These are phyloP conservation scores for Diophrys sp. DNA, from an alignment of 73 alveolate species.

Conservation along the genomic window DNA sequence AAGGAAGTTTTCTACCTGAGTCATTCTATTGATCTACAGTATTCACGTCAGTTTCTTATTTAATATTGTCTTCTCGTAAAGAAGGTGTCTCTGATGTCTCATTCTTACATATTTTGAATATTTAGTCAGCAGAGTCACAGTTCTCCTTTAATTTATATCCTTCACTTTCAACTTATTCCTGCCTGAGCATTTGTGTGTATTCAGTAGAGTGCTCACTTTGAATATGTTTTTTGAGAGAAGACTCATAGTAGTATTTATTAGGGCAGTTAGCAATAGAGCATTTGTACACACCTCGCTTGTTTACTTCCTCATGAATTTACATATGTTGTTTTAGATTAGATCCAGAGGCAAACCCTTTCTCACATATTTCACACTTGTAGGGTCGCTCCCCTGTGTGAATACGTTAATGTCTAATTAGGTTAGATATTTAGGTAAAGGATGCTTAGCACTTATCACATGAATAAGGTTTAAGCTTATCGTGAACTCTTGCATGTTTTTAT, in stretches of 20 bases:
- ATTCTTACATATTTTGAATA: too few relatives aligned
- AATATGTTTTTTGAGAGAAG: conserved; percentile 47
- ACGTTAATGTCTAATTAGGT: conserved; percentile 39
- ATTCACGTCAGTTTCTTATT: too few relatives aligned
- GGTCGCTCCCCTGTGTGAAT: conserved; percentile 48
- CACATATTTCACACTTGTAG: conserved; percentile 18
- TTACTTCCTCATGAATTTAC: conserved; percentile 28
- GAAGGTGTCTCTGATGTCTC: too few relatives aligned
- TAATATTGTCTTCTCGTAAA: too few relatives aligned
- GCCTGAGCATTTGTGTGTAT: too few relatives aligned
- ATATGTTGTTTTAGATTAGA: conserved; percentile 36
- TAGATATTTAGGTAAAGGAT: conserved; percentile 28
- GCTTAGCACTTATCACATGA: conserved; percentile 35
- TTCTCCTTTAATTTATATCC: too few relatives aligned
- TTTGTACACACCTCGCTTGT: too few relatives aligned
- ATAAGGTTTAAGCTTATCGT: conserved; percentile 46
- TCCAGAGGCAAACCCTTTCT: conserved; percentile 31
- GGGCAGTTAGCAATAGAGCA: too few relatives aligned
- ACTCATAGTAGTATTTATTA: conserved; percentile 42
- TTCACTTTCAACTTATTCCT: too few relatives aligned
- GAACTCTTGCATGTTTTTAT: conserved; percentile 46
- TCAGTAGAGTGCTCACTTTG: conserved; percentile 36
- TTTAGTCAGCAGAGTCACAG: too few relatives aligned
- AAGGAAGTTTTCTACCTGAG: too few relatives aligned
- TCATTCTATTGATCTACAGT: too few relatives aligned